These are phyloP conservation scores for Nyssa sinensis DNA, from an alignment of 148 eudicot species.

Conservation along the genomic window DNA sequence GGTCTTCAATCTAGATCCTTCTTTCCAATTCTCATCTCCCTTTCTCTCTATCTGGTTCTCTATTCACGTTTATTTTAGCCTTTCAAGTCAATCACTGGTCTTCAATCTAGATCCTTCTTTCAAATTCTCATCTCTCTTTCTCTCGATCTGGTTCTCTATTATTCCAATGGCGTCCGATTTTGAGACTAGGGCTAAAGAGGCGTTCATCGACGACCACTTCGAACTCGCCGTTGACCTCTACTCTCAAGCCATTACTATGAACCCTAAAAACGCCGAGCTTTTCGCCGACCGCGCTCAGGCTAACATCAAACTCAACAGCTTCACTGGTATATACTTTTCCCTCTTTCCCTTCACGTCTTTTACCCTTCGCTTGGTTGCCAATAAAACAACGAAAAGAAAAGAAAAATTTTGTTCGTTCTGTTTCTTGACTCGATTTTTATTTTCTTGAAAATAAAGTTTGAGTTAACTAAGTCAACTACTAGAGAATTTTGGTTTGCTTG, in stretches of 20 bases:
- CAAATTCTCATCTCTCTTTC: background rate
- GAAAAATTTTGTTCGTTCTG: background rate
- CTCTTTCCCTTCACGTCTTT: background rate
- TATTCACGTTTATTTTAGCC: background rate
- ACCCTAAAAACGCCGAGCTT: constrained; percentile 65
- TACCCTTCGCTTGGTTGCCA: background rate
- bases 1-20: background rate
- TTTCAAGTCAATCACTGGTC: background rate
- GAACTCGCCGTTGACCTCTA: constrained; percentile 86
- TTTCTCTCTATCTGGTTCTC: background rate
- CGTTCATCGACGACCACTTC: constrained; percentile 96
- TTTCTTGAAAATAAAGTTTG: background rate
- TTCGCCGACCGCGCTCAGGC: constrained; percentile 93
- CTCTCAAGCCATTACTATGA: constrained; percentile 70
- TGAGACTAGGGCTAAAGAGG: constrained; percentile 68
- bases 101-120: background rate
- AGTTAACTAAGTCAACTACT: background rate
- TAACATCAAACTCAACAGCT: constrained; percentile 73
- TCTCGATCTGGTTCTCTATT: background rate
- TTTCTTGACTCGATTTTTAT: background rate
- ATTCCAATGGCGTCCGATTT: constrained; percentile 66
- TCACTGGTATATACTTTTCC: constrained; percentile 55
- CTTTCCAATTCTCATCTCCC: background rate
- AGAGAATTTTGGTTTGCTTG: background rate
- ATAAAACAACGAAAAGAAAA: background rate